phyloP scores from a whole-genome alignment of 495 filamentous ascomycete genomes.

The Sordaria brevicollis region DNA sequence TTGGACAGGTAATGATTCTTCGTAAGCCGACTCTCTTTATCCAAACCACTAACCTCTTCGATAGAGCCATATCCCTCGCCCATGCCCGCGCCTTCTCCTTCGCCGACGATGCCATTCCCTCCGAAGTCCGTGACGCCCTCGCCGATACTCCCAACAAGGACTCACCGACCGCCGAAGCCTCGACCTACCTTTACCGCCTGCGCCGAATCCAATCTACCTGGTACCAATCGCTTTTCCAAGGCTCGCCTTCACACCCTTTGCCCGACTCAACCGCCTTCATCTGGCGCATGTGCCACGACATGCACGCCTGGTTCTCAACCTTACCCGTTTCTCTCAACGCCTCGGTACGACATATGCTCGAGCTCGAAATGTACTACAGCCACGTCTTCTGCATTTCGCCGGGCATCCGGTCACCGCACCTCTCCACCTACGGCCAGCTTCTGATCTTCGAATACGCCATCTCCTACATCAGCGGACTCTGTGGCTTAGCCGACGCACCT shows the following conservation, averaged over 20 bases:
- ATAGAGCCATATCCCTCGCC: conserved; percentile 69
- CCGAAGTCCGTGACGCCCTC: conserved; percentile 47
- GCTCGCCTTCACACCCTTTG: conserved; percentile 47
- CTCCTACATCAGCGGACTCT: conserved; percentile 55
- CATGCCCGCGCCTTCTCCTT: conserved; percentile 79
- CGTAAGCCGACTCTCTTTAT: neutral
- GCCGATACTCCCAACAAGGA: conserved; percentile 23
- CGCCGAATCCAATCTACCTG: conserved; percentile 68
- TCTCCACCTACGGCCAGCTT: conserved; percentile 56
- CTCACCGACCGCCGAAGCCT: conserved; percentile 36
- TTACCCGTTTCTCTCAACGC: conserved; percentile 48
- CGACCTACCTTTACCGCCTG: conserved; percentile 60
- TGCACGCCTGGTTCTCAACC: conserved; percentile 55
- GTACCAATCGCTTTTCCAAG: conserved; percentile 75
- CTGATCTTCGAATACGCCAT: conserved; percentile 77
- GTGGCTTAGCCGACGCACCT: conserved; percentile 40
- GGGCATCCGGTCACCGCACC: conserved; percentile 50
- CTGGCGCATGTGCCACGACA: conserved; percentile 52
- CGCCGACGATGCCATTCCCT: conserved; percentile 64
- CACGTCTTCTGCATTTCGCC: conserved; percentile 76
- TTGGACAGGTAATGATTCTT: conserved; percentile 56
- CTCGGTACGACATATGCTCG: conserved; percentile 57
- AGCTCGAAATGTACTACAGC: conserved; percentile 74
- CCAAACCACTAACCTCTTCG: conserved; percentile 2
- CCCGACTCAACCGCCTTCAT: conserved; percentile 48